Evolutionary conservation across 2,329 filamentous ascomycete genomes (phyloP), one percentile per base, ranked within the genome.

Genomic region (Exophiala aquamarina): DNA sequence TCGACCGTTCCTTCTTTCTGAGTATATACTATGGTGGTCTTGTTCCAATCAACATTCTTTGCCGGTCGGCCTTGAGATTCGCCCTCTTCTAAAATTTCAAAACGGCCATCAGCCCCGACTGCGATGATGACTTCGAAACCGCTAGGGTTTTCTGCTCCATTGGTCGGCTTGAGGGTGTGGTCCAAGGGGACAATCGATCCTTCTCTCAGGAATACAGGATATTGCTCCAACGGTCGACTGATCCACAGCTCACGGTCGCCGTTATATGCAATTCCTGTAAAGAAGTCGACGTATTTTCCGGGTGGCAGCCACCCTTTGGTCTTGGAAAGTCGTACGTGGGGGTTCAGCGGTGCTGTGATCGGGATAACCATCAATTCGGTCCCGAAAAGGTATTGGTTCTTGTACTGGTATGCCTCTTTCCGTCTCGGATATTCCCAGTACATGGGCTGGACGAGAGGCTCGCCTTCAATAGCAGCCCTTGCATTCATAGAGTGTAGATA

Each of bases 311-410:
- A 85, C 0, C 71, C 73, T 19, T 73, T 71, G 1, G 74, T 72
- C 6, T 66, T 65, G 2, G 70, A 77, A 18, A 76, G 66, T 10
- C 73, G 70, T 0, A 76, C 77, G 15, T 61, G 64, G 2, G 47
- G 53, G 54, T 78, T 71, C 18, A 73, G 67, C 0, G 78, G 78
- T 4, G 67, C 65, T 1, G 77, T 77, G 36, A 84, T 75, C 0
- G 82, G 81, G 0, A 71, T 71, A 0, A 83, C 76, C 3, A 84
- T 63, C 13, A 84, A 62, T 20, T 77, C 67, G 0, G 73, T 70
- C 2, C 81, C 82, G 53, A 84, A 84, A 54, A 72, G 72, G 61
- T 77, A 84, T 59, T 83, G 71, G 53, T 82, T 84, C 0, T 73
- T 74, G 1, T 77, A 69, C 1, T 62, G 57, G 61, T 84, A 84